These are phyloP conservation scores for Aspergillus glaucus DNA, from an alignment of 2,329 filamentous ascomycete species.

Conservation along the genomic window DNA sequence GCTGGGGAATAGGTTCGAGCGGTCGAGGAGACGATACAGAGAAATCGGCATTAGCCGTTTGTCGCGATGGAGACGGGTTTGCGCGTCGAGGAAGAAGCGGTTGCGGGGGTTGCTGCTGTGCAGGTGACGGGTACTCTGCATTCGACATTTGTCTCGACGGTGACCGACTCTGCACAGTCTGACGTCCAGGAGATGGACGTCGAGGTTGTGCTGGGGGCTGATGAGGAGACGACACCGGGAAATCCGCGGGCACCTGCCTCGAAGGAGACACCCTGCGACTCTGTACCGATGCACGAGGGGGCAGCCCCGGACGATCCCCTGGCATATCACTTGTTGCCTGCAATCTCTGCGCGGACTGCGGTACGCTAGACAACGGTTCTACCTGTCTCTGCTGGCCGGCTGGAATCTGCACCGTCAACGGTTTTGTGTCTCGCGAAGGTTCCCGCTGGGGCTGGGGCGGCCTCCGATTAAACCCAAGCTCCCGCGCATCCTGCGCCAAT, in stretches of 20 bases:
- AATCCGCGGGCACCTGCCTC: constrained; percentile 9
- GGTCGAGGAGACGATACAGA: not conserved
- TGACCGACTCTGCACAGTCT: not conserved
- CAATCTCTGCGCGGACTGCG: constrained; percentile 38
- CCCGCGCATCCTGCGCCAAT: constrained; percentile 23
- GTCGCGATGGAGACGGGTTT: constrained; percentile 17
- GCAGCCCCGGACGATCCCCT: constrained; percentile 45
- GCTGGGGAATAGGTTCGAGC: not conserved
- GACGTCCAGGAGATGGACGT: constrained; percentile 6
- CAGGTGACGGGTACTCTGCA: too few species aligned
- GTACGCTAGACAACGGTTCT: constrained; percentile 17
- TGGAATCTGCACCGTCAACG: constrained; percentile 28
- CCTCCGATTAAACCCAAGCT: constrained; percentile 24
- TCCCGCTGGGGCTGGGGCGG: constrained; percentile 19
- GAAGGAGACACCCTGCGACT: constrained; percentile 19
- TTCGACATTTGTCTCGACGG: too few species aligned
- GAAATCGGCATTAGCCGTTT: constrained; percentile 1
- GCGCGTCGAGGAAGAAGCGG: too few species aligned
- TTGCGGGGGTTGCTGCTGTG: too few species aligned
- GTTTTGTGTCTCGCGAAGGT: constrained; percentile 23
- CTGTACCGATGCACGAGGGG: constrained; percentile 27
- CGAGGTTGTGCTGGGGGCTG: not conserved
- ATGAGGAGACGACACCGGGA: not conserved
- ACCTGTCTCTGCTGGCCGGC: constrained; percentile 13
- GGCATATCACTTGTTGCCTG: constrained; percentile 25